A percentile compares a stretch with the other conserved stretches of the same genome.
phyloP scores from a whole-genome alignment of 352 stramenopile species.

The Phytophthora lateralis region DNA sequence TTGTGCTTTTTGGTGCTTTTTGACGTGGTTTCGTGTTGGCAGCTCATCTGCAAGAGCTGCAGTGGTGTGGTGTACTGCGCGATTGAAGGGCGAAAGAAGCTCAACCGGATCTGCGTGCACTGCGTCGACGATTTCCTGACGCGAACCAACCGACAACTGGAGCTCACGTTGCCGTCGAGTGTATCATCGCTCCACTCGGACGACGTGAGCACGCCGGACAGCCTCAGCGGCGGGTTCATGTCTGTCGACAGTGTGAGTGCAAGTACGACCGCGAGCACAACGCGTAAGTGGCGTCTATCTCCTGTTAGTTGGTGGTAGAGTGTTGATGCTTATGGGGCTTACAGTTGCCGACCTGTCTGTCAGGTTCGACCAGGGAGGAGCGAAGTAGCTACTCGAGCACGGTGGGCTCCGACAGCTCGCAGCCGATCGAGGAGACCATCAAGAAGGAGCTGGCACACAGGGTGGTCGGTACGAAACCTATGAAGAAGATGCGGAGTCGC shows the following conservation, averaged over 20 bases:
- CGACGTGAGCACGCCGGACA: conserved; percentile 12
- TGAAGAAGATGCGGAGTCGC: conserved; percentile 18
- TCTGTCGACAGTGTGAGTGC: conserved; percentile 11
- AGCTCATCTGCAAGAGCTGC: conserved; percentile 64
- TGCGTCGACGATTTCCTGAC: conserved; percentile 49
- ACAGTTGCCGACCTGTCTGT: conserved; percentile 21
- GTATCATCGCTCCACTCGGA: conserved; percentile 29
- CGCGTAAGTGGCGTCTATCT: conserved; percentile 8
- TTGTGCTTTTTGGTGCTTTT: neutral
- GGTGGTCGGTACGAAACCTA: neutral
- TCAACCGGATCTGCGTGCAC: conserved; percentile 74
- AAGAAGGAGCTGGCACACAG: conserved; percentile 17
- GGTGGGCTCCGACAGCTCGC: conserved; percentile 29
- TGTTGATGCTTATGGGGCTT: conserved; percentile 19
- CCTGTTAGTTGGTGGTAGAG: neutral
- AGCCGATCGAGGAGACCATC: conserved; percentile 25
- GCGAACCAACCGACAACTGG: conserved; percentile 32
- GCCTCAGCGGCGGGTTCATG: conserved; percentile 21
- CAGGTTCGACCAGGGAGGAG: conserved; percentile 17
- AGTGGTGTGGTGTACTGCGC: conserved; percentile 68
- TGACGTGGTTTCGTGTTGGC: conserved; percentile 6
- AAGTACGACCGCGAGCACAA: conserved; percentile 14
- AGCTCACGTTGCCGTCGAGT: conserved; percentile 33
- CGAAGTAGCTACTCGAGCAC: conserved; percentile 38
- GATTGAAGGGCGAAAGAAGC: conserved; percentile 63